Evolutionary conservation across 2,329 filamentous ascomycete species (phyloP).

Genomic region (Cercospora sp.): DNA sequence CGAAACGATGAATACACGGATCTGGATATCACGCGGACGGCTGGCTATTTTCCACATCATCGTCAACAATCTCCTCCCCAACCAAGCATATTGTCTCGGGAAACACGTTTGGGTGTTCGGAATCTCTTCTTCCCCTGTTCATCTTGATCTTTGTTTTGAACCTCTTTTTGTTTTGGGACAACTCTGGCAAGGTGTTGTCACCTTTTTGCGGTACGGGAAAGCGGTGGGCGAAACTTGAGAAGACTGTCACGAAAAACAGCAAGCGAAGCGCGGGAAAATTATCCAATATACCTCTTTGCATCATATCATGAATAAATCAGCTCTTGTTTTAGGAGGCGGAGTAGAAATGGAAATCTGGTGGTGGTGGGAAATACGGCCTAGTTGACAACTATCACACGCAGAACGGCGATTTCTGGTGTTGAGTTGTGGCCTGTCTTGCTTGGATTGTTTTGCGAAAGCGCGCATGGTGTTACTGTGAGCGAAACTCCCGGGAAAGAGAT

Average conservation of each 20-base stretch:
- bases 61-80: neutral
- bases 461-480: neutral
- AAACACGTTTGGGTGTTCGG: neutral
- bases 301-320: neutral
- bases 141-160: neutral
- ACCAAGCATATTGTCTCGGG: neutral
- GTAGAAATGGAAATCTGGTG: neutral
- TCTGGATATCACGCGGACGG: constrained; percentile 1
- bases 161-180: neutral
- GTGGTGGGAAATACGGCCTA: neutral
- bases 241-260: neutral
- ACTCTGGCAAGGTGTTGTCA: neutral
- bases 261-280: neutral
- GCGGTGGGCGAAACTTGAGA: neutral
- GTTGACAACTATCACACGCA: neutral
- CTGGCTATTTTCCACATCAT: neutral
- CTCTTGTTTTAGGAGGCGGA: neutral
- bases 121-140: neutral
- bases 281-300: neutral
- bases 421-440: neutral
- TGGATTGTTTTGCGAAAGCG: neutral
- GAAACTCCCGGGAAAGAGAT: neutral
- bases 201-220: neutral
- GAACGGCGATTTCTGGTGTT: neutral
- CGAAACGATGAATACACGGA: constrained; percentile 1